Base-by-base conservation (phyloP, 169 alveolate species). In the Eimeria maxima region DNA sequence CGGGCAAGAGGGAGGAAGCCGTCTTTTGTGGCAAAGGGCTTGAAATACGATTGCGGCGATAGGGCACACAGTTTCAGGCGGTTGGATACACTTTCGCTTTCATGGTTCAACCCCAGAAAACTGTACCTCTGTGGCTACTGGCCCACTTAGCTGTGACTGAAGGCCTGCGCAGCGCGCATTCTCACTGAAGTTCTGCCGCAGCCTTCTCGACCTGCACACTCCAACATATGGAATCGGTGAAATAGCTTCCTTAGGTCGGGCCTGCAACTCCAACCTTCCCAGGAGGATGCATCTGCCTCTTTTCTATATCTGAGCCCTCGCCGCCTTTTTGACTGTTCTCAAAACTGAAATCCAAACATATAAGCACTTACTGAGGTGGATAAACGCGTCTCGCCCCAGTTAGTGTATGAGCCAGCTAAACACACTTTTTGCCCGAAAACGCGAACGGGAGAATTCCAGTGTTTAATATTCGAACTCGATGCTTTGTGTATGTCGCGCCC, bases 1-100 rank as follows among this genome's bases (percentile, higher is more conserved):
- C 69, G 42, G 74, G 74, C 74, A 38, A n/a, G 74, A 65, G 74
- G 74, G 74, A 65, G 74, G n/a, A 65, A 65, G 74, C 74, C 74
- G 42, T 65, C 74, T 65, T 65, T 65, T 24, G 42, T 38, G 74
- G 42, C 42, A 65, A 65, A 65, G 42, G 74, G 42, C 74, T 65
- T 65, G 74, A n/a, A 65, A 65, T 65, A 65, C 74, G 74, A 65
- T n/a, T 65, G 74, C 33, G 16, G 14, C 74, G n/a, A 20, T 24
- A 65, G 74, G 0, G 74, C 74, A 65, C 74, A 65, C 74, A 24
- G 74, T 38, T 65, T 24, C 42, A 5, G 5, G 6, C n/a, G 42
- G 11, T 65, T 65, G 74, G 74, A 38, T 38, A 65, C 42, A 13
- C 74, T 4, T 6, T 65, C 10, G 74, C 16, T n/a, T 38, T 65